Evolutionary conservation across 1,284 basidiomycete genomes (phyloP), one percentile per base, ranked within the genome.

Genomic region (Naganishia sp.): DNA sequence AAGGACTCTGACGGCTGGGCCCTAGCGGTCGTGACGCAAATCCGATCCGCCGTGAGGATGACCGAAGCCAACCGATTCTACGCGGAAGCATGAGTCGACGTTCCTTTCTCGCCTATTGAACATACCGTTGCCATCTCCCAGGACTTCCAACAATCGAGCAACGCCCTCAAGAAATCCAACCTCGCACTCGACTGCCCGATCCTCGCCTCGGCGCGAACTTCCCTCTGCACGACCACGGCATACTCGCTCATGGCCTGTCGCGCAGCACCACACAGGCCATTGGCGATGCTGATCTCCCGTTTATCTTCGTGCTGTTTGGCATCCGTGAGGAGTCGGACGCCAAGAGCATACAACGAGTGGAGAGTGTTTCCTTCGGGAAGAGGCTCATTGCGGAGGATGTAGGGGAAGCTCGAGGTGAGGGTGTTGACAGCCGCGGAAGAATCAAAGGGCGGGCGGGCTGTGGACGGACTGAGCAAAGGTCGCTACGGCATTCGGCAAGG

Each of bases 31-130:
- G 39, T 39, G 18, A 32, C 9, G 47, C 47, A 23, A 18, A 54
- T 46, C 18, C 61, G 61, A 63, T 54, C 52, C 41, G 51, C 51
- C 15, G 41, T 28, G 51, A 54, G 31, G 28, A 53, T 32, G n/a
- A 54, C 61, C 41, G 52, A 45, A 5, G 32, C 49, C 51, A 54
- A 54, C 51, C 61, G 51, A 21, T 54, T 63, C 58, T 61, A 54
- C n/a, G 1, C 21, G 23, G 6, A 21, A 10, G 1, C 11, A 50
- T 25, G 10, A 15, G 23, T 15, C 3, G 15, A 50, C 23, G 21
- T 25, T 17, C 21, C 13, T 25, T 25, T 3, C 28, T 23, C 13
- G 21, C 2, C 6, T 21, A 41, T 6, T n/a, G 43, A 10, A 51
- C 58, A 3, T 41, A 61, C 58, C n/a, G 58, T 61, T 10, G 58